A percentile compares a stretch with the other conserved stretches of the same genome.
phyloP scores from a whole-genome alignment of 1,139 yeast genomes.

The Hansenula lynferdii region DNA sequence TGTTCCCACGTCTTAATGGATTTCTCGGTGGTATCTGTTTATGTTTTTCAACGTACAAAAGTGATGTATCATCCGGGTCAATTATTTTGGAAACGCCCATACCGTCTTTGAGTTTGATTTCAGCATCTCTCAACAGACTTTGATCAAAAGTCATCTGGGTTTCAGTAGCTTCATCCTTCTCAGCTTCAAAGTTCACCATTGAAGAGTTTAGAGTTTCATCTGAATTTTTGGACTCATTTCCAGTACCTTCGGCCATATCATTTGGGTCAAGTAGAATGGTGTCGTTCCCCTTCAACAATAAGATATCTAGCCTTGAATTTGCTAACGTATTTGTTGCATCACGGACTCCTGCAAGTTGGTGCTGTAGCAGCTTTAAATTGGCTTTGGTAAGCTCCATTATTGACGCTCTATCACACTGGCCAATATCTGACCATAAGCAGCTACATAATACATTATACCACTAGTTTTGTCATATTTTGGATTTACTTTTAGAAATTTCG shows the following conservation, averaged over 20 bases:
- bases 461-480: too few species aligned
- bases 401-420: too few species aligned
- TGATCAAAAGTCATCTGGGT: neutral
- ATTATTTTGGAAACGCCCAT: slow-evolving; percentile 11
- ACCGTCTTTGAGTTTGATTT: slow-evolving; percentile 2
- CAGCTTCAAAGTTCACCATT: neutral
- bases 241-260: neutral
- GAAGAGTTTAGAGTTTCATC: neutral
- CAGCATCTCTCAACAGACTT: neutral
- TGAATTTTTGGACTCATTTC: neutral
- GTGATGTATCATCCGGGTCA: slow-evolving; percentile 14
- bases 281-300: neutral
- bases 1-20: too few species aligned
- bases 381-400: slow-evolving; percentile 1
- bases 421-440: too few species aligned
- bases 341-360: neutral
- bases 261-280: neutral
- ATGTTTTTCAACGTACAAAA: slow-evolving; percentile 3
- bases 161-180: neutral
- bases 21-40: too few species aligned
- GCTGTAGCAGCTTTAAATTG: neutral
- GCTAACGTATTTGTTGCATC: neutral
- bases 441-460: too few species aligned
- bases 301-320: neutral
- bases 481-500: too few species aligned